phyloP scores from a whole-genome alignment of 225 moss, liverwort and hornwort species.

The Pseudoscleropodium purum region DNA sequence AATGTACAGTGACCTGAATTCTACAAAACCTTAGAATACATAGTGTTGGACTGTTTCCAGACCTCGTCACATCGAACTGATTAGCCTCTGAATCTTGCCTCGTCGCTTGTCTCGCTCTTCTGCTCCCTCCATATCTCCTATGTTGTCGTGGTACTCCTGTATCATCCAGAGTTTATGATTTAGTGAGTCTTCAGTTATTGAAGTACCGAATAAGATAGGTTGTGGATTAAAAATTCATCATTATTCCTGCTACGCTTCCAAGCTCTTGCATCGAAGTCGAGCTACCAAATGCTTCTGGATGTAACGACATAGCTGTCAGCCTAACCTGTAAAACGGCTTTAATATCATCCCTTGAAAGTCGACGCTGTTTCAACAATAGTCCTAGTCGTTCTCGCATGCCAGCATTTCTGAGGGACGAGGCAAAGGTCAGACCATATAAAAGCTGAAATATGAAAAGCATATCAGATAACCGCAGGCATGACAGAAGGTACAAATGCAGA shows the following conservation, averaged over 20 bases:
- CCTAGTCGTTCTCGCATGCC: slow-evolving; percentile 84
- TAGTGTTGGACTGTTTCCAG: neutral
- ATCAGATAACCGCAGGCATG: neutral
- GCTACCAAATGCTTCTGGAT: neutral
- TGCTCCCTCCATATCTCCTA: slow-evolving; percentile 74
- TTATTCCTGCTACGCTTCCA: neutral
- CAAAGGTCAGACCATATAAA: neutral
- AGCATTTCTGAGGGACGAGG: slow-evolving; percentile 43
- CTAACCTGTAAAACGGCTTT: slow-evolving; percentile 77
- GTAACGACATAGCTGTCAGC: neutral
- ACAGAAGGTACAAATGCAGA: neutral
- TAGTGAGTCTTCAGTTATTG: neutral
- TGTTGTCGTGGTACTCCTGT: slow-evolving; percentile 87
- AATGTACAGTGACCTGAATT: slow-evolving; percentile 44
- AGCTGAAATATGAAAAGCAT: neutral
- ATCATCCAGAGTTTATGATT: neutral
- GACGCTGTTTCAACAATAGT: slow-evolving; percentile 75
- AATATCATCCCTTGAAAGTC: slow-evolving; percentile 67
- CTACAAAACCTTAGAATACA: slow-evolving; percentile 77
- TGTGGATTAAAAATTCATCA: neutral
- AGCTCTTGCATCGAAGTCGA: neutral
- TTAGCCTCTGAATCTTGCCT: slow-evolving; percentile 74
- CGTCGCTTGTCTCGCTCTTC: slow-evolving; percentile 83
- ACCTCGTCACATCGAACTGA: slow-evolving; percentile 54
- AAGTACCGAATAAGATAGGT: neutral